Percentiles rank a stretch among this genome's conserved stretches.
These are phyloP conservation scores for Hirsutella rhossiliensis DNA, from an alignment of 2,329 filamentous ascomycete genomes.

Conservation along the genomic window DNA sequence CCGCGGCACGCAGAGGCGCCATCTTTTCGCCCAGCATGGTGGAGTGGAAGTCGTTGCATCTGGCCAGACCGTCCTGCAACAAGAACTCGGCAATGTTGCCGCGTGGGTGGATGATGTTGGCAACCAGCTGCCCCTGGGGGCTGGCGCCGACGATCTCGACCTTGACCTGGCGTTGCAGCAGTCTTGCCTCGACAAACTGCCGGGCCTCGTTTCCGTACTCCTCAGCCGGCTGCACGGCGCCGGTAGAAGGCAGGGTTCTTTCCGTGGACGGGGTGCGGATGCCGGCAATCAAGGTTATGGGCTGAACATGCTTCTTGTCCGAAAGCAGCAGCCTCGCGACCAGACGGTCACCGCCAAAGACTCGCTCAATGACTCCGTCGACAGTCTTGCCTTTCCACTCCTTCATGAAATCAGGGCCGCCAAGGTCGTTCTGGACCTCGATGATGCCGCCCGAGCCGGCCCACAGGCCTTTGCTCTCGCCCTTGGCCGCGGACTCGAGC, in stretches of 20 bases:
- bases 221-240: constrained; percentile 73
- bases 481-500: constrained; percentile 66
- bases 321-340: constrained; percentile 71
- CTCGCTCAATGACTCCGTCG: constrained; percentile 78
- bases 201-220: constrained; percentile 84
- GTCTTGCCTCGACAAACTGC: constrained; percentile 70
- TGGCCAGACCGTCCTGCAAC: constrained; percentile 76
- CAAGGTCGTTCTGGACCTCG: constrained; percentile 70
- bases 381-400: constrained; percentile 77
- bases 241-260: constrained; percentile 65
- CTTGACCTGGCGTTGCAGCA: constrained; percentile 78
- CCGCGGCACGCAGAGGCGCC: constrained; percentile 71
- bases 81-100: constrained; percentile 91
- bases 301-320: constrained; percentile 77
- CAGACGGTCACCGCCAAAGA: constrained; percentile 82
- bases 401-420: constrained; percentile 67
- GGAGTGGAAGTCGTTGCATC: constrained; percentile 93
- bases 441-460: constrained; percentile 52
- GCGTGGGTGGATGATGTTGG: constrained; percentile 72
- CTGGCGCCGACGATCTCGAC: constrained; percentile 77
- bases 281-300: constrained; percentile 79
- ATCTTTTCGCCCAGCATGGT: constrained; percentile 84
- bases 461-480: constrained; percentile 74
- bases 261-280: constrained; percentile 85
- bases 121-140: constrained; percentile 85